Evolutionary conservation across 768 basidiomycete species (phyloP), one percentile per base, ranked within the genome.

Genomic region (Lactarius quietus): DNA sequence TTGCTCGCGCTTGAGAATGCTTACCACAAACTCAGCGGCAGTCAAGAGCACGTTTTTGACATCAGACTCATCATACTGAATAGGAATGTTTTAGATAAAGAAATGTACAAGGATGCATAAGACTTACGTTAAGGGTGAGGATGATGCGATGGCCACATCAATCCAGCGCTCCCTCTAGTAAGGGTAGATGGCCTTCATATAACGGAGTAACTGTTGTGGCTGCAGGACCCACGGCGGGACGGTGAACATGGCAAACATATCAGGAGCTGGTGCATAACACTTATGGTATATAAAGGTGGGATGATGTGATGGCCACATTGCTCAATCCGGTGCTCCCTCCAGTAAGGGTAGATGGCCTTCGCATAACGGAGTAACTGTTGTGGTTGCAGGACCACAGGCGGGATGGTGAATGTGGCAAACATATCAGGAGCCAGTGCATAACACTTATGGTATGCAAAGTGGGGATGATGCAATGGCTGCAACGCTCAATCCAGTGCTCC

Each of bases 21-120:
- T 77, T 66, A 81, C 82, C 17, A 93, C 89, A 5, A 98, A 80
- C 41, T 92, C 86, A 2, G 90, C 78, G 0, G 91, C 86, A 55
- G 82, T 84, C 2, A 81, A 74, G 6, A 99, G 79, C 75, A 98
- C 33, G 33, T 33, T 33, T 69, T 83, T 83, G 54, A 88, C 88
- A 74, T 97, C 94, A n/a, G 89, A 83, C 77, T 98, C 95, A 74
- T 98, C 95, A 71, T 84, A 88, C 90, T 92, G 35, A n/a, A 65
- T 15, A 69, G 35, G 48, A 28, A 64, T 55, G 57, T 36, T 15
- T 66, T 63, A 51, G 23, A 29, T 18, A 33, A 52, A 5, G 51
- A 6, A 41, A 6, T 39, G 2, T 33, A 57, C 36, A 43, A 59
- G 10, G 20, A 61, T 15, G 12, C 63, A 51, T 53, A 33, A 3